phyloP scores from a whole-genome alignment of 2,329 filamentous ascomycete genomes.

The Fusarium denticulatum region DNA sequence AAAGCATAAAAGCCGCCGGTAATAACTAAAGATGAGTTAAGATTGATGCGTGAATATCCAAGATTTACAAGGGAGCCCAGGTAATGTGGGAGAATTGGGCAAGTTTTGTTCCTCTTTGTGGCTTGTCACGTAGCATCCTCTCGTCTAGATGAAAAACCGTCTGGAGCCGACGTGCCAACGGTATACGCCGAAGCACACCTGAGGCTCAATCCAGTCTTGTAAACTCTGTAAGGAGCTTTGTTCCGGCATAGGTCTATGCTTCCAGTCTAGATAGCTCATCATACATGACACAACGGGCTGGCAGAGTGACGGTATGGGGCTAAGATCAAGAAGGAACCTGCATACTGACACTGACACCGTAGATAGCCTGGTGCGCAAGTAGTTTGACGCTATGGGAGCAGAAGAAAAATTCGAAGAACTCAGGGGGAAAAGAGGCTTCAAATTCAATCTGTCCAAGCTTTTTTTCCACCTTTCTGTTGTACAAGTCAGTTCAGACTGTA shows the following conservation, averaged over 20 bases:
- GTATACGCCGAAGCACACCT: constrained; percentile 25
- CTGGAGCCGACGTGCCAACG: constrained; percentile 1
- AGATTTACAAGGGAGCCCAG: constrained; percentile 16
- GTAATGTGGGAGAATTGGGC: constrained; percentile 11
- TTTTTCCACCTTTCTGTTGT: constrained; percentile 6
- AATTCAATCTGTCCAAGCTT: constrained; percentile 7
- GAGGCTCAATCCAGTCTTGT: constrained; percentile 23
- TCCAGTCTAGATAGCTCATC: constrained; percentile 27
- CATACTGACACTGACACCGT: constrained; percentile 29
- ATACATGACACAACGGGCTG: constrained; percentile 23
- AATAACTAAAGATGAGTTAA: constrained; percentile 27
- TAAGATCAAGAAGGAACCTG: constrained; percentile 40
- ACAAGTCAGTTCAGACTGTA: constrained; percentile 1
- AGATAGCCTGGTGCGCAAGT: constrained; percentile 18
- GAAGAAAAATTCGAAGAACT: constrained; percentile 23
- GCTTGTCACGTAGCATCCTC: constrained; percentile 5
- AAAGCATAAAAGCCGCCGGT: constrained; percentile 18
- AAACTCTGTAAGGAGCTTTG: constrained; percentile 19
- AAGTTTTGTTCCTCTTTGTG: constrained; percentile 22
- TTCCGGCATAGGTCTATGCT: constrained; percentile 28
- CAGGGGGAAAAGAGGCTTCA: constrained; percentile 25
- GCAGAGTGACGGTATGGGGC: constrained; percentile 32
- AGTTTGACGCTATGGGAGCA: constrained; percentile 31
- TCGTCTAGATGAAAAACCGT: background rate
- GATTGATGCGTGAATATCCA: constrained; percentile 32